Base-by-base conservation (phyloP, 2,329 filamentous ascomycete genomes). In the Diaporthe citrichinensis region DNA sequence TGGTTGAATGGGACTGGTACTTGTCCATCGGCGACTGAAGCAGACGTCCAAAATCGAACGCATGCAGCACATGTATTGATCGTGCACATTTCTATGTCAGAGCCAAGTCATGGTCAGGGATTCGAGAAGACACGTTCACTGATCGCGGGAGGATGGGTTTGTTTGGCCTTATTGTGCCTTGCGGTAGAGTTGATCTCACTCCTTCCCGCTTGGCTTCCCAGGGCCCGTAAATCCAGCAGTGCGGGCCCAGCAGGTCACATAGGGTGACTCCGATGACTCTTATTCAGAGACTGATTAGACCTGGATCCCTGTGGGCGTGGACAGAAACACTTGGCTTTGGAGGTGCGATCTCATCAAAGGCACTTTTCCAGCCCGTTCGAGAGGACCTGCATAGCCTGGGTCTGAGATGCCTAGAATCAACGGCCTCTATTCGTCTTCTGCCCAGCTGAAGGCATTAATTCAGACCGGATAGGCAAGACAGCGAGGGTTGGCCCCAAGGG, bases 101-200 rank as follows among this genome's bases (percentile, higher is more conserved):
- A 10, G n/a, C 34, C 34, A 55, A 53, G 31, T 39, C 65, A 55
- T 69, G 46, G 65, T 23, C 65, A 28, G 34, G 65, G 65, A n/a
- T 23, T 28, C 62, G 36, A 55, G n/a, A 69, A 34, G 49, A 28
- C 23, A 46, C 25, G 46, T 55, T 34, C 39, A 44, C n/a, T 46
- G 58, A 36, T 25, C 7, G 71, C 71, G 71, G 71, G 71, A 73
- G 71, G 58, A 73, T 73, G 25, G 17, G 36, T 65, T 55, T 31
- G 59, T 41, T 44, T 73, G 71, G 58, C 55, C n/a, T 57, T 73
- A 62, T 65, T 53, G 49, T 46, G 71, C 58, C 71, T 46, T 55
- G 53, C 44, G 49, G 44, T 23, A 44, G 39, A 51, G 58, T n/a
- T 59, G 68, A 46, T 34, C 28, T 53, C n/a, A 59, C 44, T 73